Base-by-base conservation (phyloP, 2,329 filamentous ascomycete genomes). In the Colletotrichum sansevieriae region DNA sequence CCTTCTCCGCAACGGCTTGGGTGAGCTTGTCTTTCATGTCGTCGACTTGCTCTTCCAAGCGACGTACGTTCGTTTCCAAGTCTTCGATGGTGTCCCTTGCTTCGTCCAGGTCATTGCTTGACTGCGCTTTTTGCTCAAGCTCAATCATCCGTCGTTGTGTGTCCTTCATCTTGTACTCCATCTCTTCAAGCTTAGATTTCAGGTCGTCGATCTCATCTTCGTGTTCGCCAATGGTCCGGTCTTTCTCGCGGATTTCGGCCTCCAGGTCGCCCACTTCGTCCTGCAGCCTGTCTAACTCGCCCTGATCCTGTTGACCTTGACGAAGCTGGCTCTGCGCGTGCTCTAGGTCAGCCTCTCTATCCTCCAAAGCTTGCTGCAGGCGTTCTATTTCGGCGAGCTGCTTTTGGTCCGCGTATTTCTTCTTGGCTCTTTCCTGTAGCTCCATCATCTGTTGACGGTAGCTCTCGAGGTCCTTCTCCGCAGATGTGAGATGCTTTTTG, bases 391-490 rank as follows among this genome's bases (percentile, higher is more conserved):
- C 89, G 25, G 82, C 83, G 58, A 88, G 89, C 72, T 93, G 86
- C 67, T 85, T 88, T 72, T 94, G 90, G 74, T 94, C 90, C 11
- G 87, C 88, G 71, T 94, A 90, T 74, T 91, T 92, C 74, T 88
- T 88, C 79, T 93, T 94, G 62, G 93, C 87, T 75, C 92, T 92
- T 69, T 97, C 92, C 71, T 95, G 92, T 69, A 97, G 88, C 71
- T 97, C 93, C 64, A 91, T 82, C 72, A 98, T 89, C 77, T 97
- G 93, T 74, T 92, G 85, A 62, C 92, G 89, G 78, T 97, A 97
- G 67, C 87, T 86, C 76, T 97, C 95, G 3, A 98, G 85, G 70
- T 98, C 94, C 72, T 90, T 91, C 81, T 98, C 95, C 3, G 95
- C 95, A 22, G 90, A 87, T 20, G 88, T 88, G 11, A 99, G 84